Base-by-base conservation (phyloP, 192 early-diverging fungal species). In the Coemansia reversa region DNA sequence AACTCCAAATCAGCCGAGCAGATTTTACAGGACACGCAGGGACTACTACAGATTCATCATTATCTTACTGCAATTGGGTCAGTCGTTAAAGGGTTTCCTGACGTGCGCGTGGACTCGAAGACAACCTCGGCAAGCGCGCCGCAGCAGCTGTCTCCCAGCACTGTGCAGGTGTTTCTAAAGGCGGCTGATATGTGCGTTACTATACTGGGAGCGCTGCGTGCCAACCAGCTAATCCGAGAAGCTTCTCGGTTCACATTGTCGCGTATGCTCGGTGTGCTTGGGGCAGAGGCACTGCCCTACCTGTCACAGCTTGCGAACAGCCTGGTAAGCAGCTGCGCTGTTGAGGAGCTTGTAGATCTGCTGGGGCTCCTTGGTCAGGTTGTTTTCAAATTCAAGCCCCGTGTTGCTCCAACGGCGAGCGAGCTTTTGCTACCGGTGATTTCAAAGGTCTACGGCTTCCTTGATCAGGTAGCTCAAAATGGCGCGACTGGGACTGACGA, bases 331-430 rank as follows among this genome's bases (percentile, higher is more conserved):
- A 89, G 88, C 49, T 90, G 91, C 63, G 82, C 87, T 4, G 81
- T 92, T 11, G 84, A 88, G 50, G 94, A 96, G 76, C 72, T 94
- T 23, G 74, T 89, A 19, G 93, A 96, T 69, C 88, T 96, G 60
- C 78, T 96, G 58, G 90, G 90, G 8, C 93, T 96, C 67, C 84
- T 96, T 55, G 86, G 86, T 14, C 82, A 89, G 55, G 79, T 94
- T 54, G 87, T 91, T n/a, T 89, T 93, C 82, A 95, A 96, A 75
- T 96, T 93, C 81, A 93, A 94, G 84, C 88, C 89, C 54, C 59
- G 74, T 55, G 66, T 74, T 9, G 78, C 51, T 42, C 67, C 55
- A 8, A 70, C 68, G 14, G 67, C 82, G 27, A 62, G 66, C 74
- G 88, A 92, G 61, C 72, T 97, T 28, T 71, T 94, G 55, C 75